Evolutionary conservation across 306 rosid genomes (phyloP).

Genomic region (Mucuna pruriens): DNA sequence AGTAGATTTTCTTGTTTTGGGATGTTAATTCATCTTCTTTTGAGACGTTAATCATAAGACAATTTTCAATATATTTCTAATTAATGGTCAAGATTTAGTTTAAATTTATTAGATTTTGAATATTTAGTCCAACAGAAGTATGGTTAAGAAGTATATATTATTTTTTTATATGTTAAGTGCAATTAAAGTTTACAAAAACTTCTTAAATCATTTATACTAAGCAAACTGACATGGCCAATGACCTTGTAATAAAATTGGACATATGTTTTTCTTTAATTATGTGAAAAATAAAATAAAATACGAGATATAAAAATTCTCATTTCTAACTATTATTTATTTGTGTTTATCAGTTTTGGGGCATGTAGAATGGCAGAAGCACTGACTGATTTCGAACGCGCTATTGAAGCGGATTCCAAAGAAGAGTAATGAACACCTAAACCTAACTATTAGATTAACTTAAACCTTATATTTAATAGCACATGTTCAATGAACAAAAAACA

Average conservation of each 20-base stretch:
- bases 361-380: conserved; percentile 13
- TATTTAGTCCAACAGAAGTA: background rate
- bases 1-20: background rate
- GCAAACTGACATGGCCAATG: background rate
- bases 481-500: background rate
- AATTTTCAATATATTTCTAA: background rate
- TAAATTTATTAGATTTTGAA: background rate
- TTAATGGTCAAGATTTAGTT: background rate
- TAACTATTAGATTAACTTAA: background rate
- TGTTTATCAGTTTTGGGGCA: conserved; percentile 38
- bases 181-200: too few species aligned
- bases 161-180: too few species aligned
- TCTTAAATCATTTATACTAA: too few species aligned
- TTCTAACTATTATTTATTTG: background rate
- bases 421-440: conserved; percentile 23
- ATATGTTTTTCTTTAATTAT: too few species aligned
- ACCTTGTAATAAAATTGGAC: background rate
- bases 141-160: too few species aligned
- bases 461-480: background rate
- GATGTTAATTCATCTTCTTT: background rate
- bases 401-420: conserved; percentile 2
- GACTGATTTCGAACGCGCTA: background rate
- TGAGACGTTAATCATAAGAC: background rate
- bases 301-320: background rate
- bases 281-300: background rate